Base-by-base conservation (phyloP, 805 yeast species). In the Candida andamanensis region DNA sequence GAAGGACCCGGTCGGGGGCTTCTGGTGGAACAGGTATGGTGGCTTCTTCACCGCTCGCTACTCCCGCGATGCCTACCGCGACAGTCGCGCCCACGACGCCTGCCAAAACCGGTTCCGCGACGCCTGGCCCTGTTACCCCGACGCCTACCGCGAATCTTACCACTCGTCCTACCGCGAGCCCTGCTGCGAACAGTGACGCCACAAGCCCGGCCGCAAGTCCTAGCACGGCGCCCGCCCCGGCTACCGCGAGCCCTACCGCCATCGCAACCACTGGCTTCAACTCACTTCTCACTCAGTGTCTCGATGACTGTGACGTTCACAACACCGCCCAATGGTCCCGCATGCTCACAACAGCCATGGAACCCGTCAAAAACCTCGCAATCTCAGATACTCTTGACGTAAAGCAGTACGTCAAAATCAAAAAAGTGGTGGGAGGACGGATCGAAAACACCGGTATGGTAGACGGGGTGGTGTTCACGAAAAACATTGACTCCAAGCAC, bases 321-420 rank as follows among this genome's bases (percentile, higher is more conserved):
- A 55, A 46, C 6, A 43, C 71, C 26, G 53, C 59, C 6, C 69
- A 63, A 1, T 92, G 97, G 97, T 58, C 62, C 2, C 44, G 47
- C 0, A 66, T 71, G 1, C 51, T 90, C 5, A 56, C 67, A 9
- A 61, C 64, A 6, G 66, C 78, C 5, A 52, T 87, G 10, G 59
- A 69, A 17, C 64, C 69, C 22, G 72, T 85, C 2, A 76, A 80
- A 24, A 58, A 60, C 12, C 66, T 89, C 4, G 79, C 77, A 30
- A 68, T 74, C 17, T 82, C 85, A 4, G 90, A 82, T 40, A 79
- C 80, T 3, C 69, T 87, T 38, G 97, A 92, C 52, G 78, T 89
- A 29, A 71, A 90, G n/a, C 89, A 82, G 44, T 90, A 85, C 54
- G 76, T 92, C 26, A 92, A 94, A 49, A 69, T 92, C 27, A 94